These are phyloP conservation scores for Adansonia digitata DNA, from an alignment of 345 rosid genomes.

Conservation along the genomic window DNA sequence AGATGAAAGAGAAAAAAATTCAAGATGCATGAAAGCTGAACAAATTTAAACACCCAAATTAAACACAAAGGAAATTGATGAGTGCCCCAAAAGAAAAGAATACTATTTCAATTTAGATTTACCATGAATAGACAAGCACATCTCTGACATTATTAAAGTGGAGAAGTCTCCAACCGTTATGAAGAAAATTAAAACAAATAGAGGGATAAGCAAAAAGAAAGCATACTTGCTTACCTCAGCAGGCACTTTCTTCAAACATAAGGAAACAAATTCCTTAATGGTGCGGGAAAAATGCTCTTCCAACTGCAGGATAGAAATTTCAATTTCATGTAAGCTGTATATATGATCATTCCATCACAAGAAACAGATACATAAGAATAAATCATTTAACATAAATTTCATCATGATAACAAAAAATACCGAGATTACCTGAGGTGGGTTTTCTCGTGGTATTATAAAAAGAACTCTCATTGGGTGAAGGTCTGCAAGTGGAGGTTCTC, in stretches of 20 bases:
- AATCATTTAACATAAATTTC: conserved; percentile 11
- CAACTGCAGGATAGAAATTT: conserved; percentile 54
- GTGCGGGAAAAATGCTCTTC: conserved; percentile 98
- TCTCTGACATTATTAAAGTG: neutral
- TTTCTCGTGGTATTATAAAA: conserved; percentile 98
- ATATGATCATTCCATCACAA: conserved; percentile 17
- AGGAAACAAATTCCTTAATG: conserved; percentile 92
- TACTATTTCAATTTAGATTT: neutral
- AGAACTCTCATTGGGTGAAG: conserved; percentile 99
- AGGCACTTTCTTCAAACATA: conserved; percentile 85
- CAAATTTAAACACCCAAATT: neutral
- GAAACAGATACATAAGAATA: conserved; percentile 2
- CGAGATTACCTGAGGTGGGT: conserved; percentile 89
- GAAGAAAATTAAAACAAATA: neutral
- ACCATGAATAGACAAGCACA: conserved; percentile 4
- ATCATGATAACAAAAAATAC: conserved; percentile 21
- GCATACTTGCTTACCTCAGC: conserved; percentile 62
- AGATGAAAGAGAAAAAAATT: neutral
- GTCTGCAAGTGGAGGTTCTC: conserved; percentile 99
- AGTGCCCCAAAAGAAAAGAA: neutral
- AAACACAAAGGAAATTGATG: neutral
- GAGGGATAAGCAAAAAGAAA: neutral
- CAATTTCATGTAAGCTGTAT: conserved; percentile 17
- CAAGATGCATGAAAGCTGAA: neutral
- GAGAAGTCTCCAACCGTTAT: neutral